A percentile compares a stretch with the other conserved stretches of the same genome.
These are phyloP conservation scores for Seiridium cupressi DNA, from an alignment of 2,329 filamentous ascomycete genomes.

Conservation along the genomic window DNA sequence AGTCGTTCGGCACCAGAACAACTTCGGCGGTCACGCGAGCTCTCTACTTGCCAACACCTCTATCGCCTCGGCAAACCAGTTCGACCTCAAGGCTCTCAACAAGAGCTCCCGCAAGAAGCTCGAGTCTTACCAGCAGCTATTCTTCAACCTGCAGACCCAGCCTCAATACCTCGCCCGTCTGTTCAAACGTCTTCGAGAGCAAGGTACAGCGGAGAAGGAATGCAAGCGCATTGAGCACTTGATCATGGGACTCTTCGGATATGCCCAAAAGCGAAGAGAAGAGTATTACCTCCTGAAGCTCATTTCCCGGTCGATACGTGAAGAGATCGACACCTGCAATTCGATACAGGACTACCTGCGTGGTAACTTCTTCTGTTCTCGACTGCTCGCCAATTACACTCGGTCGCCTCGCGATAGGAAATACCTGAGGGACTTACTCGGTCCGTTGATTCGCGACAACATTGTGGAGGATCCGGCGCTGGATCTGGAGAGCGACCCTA, in stretches of 20 bases:
- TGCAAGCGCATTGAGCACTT: slow-evolving; percentile 88
- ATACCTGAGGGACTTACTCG: slow-evolving; percentile 83
- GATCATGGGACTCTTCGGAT: slow-evolving; percentile 95
- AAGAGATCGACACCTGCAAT: slow-evolving; percentile 75
- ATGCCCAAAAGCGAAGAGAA: slow-evolving; percentile 93
- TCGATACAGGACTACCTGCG: slow-evolving; percentile 82
- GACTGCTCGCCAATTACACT: slow-evolving; percentile 82
- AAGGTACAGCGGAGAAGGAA: slow-evolving; percentile 85
- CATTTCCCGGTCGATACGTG: slow-evolving; percentile 75
- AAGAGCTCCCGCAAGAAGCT: slow-evolving; percentile 95
- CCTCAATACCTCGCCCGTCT: slow-evolving; percentile 89
- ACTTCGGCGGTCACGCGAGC: slow-evolving; percentile 87
- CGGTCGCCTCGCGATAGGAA: slow-evolving; percentile 90
- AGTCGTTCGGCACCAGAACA: slow-evolving; percentile 93
- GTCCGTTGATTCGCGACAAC: slow-evolving; percentile 82
- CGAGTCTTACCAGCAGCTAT: slow-evolving; percentile 94
- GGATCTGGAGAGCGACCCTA: slow-evolving; percentile 92
- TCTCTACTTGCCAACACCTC: slow-evolving; percentile 84
- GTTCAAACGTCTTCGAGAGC: slow-evolving; percentile 80
- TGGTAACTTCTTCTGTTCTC: slow-evolving; percentile 91
- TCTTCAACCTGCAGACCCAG: slow-evolving; percentile 96
- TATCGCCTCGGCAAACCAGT: slow-evolving; percentile 85
- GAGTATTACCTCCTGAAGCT: slow-evolving; percentile 96
- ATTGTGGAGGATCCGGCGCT: slow-evolving; percentile 89
- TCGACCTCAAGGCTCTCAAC: slow-evolving; percentile 95